Evolutionary conservation across 495 filamentous ascomycete species (phyloP).

Genomic region (Cairneyella variabilis): DNA sequence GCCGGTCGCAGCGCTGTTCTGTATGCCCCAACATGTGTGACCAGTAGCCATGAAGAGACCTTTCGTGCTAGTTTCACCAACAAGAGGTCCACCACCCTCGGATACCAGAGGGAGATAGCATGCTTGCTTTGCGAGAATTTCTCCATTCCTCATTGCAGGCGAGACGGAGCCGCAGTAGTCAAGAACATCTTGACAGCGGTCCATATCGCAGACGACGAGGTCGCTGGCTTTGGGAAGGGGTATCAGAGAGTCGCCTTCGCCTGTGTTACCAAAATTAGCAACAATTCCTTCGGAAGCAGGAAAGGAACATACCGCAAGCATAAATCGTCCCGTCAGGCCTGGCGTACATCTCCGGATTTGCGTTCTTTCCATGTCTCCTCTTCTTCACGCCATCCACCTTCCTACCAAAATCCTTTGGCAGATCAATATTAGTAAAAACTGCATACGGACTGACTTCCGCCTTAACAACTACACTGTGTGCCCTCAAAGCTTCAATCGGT

Average conservation of each 20-base stretch:
- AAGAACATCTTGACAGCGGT: slow-evolving; percentile 82
- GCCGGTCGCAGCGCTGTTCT: slow-evolving; percentile 90
- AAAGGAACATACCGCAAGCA: slow-evolving; percentile 56
- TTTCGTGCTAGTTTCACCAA: slow-evolving; percentile 69
- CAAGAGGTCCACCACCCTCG: slow-evolving; percentile 64
- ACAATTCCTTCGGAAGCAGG: neutral
- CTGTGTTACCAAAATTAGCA: slow-evolving; percentile 30
- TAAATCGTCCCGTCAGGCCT: slow-evolving; percentile 87
- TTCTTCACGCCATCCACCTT: slow-evolving; percentile 42
- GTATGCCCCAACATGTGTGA: slow-evolving; percentile 97
- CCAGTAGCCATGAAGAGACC: slow-evolving; percentile 84
- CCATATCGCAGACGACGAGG: slow-evolving; percentile 70
- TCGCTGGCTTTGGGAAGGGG: slow-evolving; percentile 75
- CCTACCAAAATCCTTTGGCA: slow-evolving; percentile 56
- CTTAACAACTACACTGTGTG: slow-evolving; percentile 86
- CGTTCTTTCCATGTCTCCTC: slow-evolving; percentile 40
- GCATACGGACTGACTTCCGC: slow-evolving; percentile 80
- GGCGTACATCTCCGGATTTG: slow-evolving; percentile 90
- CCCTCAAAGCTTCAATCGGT: slow-evolving; percentile 76
- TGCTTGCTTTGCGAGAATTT: slow-evolving; percentile 78
- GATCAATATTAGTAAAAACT: slow-evolving; percentile 83
- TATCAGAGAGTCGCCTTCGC: slow-evolving; percentile 75
- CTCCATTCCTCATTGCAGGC: slow-evolving; percentile 69
- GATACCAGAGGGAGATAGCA: slow-evolving; percentile 84
- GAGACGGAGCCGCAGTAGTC: slow-evolving; percentile 77